A percentile compares a stretch with the other conserved stretches of the same genome.
phyloP scores from a whole-genome alignment of 331 rosid species.

The Malus hybrid region DNA sequence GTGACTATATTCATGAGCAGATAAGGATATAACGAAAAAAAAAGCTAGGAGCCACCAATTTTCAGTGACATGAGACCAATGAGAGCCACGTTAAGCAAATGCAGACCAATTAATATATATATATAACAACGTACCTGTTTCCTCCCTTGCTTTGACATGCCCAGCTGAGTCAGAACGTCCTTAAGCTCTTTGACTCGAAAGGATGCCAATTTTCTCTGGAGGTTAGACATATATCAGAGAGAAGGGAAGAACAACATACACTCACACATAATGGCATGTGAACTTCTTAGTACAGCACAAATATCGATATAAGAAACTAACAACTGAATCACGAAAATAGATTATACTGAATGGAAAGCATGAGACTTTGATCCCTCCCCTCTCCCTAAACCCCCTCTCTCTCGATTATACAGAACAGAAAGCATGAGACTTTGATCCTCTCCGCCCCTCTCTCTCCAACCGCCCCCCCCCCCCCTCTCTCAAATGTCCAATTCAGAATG shows the following conservation, averaged over 20 bases:
- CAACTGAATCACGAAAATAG: background rate
- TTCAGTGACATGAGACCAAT: background rate
- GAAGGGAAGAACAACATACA: background rate
- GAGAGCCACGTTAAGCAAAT: background rate
- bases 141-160: slow-evolving; percentile 94
- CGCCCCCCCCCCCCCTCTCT: too few relatives aligned
- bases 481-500: too few relatives aligned
- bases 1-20: background rate
- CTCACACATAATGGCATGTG: background rate
- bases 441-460: background rate
- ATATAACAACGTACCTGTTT: slow-evolving; percentile 65
- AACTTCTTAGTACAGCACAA: background rate
- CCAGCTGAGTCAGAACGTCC: slow-evolving; percentile 75
- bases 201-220: slow-evolving; percentile 65
- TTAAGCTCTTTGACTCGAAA: slow-evolving; percentile 94
- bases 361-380: too few relatives aligned
- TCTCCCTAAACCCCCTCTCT: background rate
- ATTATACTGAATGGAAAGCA: background rate
- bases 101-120: background rate
- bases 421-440: background rate
- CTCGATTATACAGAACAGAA: background rate
- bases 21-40: background rate
- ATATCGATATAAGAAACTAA: background rate
- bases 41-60: background rate
- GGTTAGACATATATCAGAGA: background rate